These are phyloP conservation scores for Suillus subaureus DNA, from an alignment of 768 basidiomycete species.

Conservation along the genomic window DNA sequence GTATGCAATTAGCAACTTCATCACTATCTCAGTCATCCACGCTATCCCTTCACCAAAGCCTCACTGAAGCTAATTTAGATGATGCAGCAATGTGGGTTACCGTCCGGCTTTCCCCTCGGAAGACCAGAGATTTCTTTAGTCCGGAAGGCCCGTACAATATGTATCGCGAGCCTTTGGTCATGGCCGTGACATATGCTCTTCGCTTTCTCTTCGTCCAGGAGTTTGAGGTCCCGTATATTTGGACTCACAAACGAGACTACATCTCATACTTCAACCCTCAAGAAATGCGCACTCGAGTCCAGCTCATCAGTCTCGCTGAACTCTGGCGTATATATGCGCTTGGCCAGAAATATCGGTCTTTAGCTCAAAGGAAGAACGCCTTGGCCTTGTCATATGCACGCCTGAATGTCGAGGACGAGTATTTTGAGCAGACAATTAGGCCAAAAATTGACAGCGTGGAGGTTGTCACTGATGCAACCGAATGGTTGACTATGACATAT, in stretches of 20 bases:
- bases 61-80: constrained; percentile 73
- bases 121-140: constrained; percentile 74
- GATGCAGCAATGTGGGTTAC: constrained; percentile 91
- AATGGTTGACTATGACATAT: constrained; percentile 89
- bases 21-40: constrained; percentile 72
- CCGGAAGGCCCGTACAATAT: constrained; percentile 59
- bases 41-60: constrained; percentile 59
- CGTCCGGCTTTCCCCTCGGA: constrained; percentile 68
- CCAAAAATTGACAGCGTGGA: constrained; percentile 80
- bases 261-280: constrained; percentile 78
- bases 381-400: constrained; percentile 67
- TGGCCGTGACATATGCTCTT: constrained; percentile 79
- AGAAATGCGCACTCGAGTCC: constrained; percentile 61
- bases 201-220: constrained; percentile 84
- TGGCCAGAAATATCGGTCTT: constrained; percentile 87
- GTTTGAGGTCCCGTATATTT: constrained; percentile 94
- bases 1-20: constrained; percentile 89
- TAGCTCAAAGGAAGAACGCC: constrained; percentile 71
- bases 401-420: constrained; percentile 69
- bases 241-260: constrained; percentile 91
- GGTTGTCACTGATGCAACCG: constrained; percentile 85
- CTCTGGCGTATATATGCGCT: constrained; percentile 91
- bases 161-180: constrained; percentile 68
- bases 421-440: constrained; percentile 72
- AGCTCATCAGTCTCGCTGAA: constrained; percentile 77